These are phyloP conservation scores for Apiotrichum mycotoxinovorans DNA, from an alignment of 1,284 basidiomycete species.

Conservation along the genomic window DNA sequence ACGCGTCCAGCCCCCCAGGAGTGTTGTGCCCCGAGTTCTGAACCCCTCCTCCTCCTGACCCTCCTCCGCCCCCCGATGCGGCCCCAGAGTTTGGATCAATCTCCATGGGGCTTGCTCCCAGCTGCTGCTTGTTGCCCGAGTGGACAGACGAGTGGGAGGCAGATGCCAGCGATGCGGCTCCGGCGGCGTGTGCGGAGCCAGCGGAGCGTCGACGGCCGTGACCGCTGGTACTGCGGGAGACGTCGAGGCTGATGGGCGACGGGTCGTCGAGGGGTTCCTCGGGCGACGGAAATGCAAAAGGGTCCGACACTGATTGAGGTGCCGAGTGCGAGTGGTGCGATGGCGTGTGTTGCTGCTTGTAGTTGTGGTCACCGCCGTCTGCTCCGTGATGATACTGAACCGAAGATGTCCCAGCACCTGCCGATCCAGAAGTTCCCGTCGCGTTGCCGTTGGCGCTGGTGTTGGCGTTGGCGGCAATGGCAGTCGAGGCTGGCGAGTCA, in stretches of 20 bases:
- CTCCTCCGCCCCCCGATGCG: neutral
- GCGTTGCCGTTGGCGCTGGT: too few relatives aligned
- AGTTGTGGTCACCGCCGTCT: neutral
- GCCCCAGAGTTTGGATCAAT: neutral
- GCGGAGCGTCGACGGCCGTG: slow-evolving; percentile 3
- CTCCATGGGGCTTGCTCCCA: neutral
- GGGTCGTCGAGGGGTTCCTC: slow-evolving; percentile 20
- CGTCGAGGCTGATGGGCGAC: slow-evolving; percentile 19
- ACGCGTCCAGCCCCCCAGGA: slow-evolving; percentile 2
- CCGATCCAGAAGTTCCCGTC: neutral
- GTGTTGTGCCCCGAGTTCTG: slow-evolving; percentile 4
- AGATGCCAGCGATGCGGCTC: too few relatives aligned
- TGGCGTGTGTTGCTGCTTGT: neutral
- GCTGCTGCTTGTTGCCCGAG: neutral
- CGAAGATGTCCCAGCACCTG: neutral
- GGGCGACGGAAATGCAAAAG: neutral
- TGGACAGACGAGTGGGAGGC: neutral
- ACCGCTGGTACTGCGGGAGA: slow-evolving; percentile 5
- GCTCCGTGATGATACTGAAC: neutral
- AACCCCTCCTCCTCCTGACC: neutral
- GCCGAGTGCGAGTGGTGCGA: neutral
- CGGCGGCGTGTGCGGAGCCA: neutral
- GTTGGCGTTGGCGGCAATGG: too few relatives aligned
- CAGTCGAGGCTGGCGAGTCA: neutral
- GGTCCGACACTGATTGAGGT: neutral